Evolutionary conservation across 2,329 filamentous ascomycete genomes (phyloP), one percentile per base, ranked within the genome.

Genomic region (Acephala macrosclerotiorum): DNA sequence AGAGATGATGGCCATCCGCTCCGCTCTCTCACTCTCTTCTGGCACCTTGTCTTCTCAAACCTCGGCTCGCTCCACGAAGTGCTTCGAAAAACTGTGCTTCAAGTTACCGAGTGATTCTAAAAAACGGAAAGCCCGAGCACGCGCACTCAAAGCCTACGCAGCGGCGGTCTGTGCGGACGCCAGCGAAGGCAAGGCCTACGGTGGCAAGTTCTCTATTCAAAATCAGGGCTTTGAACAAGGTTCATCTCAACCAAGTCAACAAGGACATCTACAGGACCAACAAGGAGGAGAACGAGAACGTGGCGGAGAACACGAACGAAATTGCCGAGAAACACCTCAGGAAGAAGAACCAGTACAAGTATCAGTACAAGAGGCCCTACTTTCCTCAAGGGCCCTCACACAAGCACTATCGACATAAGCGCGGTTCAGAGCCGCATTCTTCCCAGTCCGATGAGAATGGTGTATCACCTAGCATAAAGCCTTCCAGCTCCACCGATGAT

Each of bases 1-100:
- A 3, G 83, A 85, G 77, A 85, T 85, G 82, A 85, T 85, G 82
- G 83, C 83, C 33, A 83, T 86, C 72, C 80, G 82, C 71, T 81
- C 80, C 33, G 82, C 83, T 51, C 79, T 85, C 60, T 76, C 79
- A 47, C 77, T 80, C 60, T 83, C 80, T 60, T 80, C 70, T 60
- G 67, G 77, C 69, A 79, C 78, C 57, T 71, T 80, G 73, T 79
- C 80, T 59, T 79, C 78, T 64, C 71, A 74, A 40, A 71, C 68
- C 53, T 72, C 68, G 16, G 71, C 72, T 40, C 69, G 71, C 69
- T 80, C 72, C 64, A 75, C 78, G 55, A 75, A 79, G 76, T 82
- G 77, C 60, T 79, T 75, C 72, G 70, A 83, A 79, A 84, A 84
- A 82, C 80, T 81, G 77, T 79, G 74, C 77, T 80, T 80, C 75